Conservation (phyloP, 805 yeast genomes). For the Candida coleopterorum region DNA sequence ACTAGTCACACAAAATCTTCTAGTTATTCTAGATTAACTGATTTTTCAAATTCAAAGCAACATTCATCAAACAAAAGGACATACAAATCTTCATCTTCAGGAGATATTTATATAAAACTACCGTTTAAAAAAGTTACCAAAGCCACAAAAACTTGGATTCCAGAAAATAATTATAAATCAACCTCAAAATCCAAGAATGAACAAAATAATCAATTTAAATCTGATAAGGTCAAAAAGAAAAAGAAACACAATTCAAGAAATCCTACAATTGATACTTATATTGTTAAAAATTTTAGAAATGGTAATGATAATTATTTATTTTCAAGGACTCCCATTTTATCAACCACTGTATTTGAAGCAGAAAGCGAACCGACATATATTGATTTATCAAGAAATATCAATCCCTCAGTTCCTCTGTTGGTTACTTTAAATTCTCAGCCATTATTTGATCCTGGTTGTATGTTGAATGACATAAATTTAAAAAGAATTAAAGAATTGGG, state of each 20-base stretch:
- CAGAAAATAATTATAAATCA: no score
- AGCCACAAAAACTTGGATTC: no score
- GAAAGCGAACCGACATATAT: conserved; percentile 13
- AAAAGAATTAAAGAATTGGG: conserved; percentile 12
- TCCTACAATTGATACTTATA: not conserved
- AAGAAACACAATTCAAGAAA: not conserved
- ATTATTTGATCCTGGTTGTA: conserved; percentile 11
- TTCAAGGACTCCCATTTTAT: conserved; percentile 22
- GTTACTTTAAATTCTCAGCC: conserved; percentile 1
- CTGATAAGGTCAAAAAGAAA: not conserved
- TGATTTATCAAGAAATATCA: conserved; percentile 1
- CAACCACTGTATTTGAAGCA: conserved; percentile 31
- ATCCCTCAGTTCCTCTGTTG: conserved; percentile 1
- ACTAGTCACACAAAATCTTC: no score
- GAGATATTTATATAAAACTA: conserved; percentile 4
- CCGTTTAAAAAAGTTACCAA: conserved; percentile 1
- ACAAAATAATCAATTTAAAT: no score
- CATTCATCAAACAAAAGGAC: not conserved
- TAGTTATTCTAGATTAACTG: not conserved
- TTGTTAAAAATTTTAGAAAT: not conserved
- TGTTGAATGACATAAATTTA: conserved; percentile 14
- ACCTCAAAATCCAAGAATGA: no score
- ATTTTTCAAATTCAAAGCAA: not conserved
- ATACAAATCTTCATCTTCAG: not conserved
- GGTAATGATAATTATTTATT: conserved; percentile 10